These are phyloP conservation scores for Tremella fuciformis DNA, from an alignment of 768 basidiomycete genomes.

Conservation along the genomic window DNA sequence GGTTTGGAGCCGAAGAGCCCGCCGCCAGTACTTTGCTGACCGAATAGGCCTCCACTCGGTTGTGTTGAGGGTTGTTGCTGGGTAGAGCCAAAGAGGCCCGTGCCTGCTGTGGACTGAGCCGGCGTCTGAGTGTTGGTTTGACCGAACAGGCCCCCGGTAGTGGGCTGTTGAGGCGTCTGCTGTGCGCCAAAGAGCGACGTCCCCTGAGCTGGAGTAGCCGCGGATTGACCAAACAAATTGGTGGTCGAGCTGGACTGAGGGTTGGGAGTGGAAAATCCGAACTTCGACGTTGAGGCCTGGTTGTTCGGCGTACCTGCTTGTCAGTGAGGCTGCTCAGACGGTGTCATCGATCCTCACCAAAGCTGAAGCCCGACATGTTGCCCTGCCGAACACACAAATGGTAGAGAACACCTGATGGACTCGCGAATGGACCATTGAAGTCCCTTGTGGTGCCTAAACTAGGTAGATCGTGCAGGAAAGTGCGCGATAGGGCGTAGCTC, in stretches of 20 bases:
- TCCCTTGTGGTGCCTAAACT: too few species aligned
- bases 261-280: slow-evolving; percentile 24
- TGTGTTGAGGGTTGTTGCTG: slow-evolving; percentile 14
- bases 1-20: slow-evolving; percentile 8
- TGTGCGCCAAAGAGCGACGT: background rate
- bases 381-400: too few species aligned
- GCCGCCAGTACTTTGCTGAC: background rate
- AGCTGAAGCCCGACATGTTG: too few species aligned
- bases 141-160: background rate
- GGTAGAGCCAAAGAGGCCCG: slow-evolving; percentile 4
- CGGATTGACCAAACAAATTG: background rate
- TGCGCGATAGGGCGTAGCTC: too few species aligned
- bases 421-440: too few species aligned
- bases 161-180: background rate
- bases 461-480: too few species aligned
- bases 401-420: too few species aligned
- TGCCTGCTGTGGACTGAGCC: background rate
- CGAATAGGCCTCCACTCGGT: slow-evolving; percentile 5
- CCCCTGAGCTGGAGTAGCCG: slow-evolving; percentile 1
- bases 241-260: slow-evolving; percentile 13
- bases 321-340: too few species aligned
- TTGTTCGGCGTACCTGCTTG: too few species aligned
- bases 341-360: too few species aligned
- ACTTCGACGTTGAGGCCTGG: background rate
- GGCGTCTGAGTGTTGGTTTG: background rate